A percentile compares a stretch with the other conserved stretches of the same genome.
Conservation (phyloP, 805 yeast genomes). For the Yamadazyma akitaensis region DNA sequence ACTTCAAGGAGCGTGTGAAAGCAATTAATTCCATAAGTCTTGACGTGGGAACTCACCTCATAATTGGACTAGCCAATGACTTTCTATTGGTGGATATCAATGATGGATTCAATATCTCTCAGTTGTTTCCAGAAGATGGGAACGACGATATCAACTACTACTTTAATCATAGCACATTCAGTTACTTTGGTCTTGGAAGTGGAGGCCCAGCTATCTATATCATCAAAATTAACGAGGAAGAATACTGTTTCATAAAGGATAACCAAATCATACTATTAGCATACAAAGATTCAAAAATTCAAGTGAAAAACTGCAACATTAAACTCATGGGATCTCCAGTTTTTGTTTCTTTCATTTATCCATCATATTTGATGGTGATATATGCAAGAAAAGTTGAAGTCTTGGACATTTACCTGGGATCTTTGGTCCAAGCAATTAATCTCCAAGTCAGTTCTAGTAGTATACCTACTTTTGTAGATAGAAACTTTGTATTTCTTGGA, state of each 20-base stretch:
- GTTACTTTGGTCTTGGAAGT: conserved; percentile 35
- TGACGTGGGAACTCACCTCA: conserved; percentile 13
- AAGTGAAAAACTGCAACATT: conserved; percentile 18
- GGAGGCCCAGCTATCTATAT: conserved; percentile 27
- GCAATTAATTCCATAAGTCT: conserved; percentile 15
- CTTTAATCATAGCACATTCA: conserved; percentile 25
- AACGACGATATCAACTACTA: conserved; percentile 16
- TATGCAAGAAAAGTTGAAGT: conserved; percentile 33
- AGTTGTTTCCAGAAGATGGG: neutral
- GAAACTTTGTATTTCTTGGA: conserved; percentile 18
- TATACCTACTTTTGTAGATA: conserved; percentile 9
- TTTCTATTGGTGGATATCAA: conserved; percentile 25
- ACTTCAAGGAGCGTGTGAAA: conserved; percentile 30
- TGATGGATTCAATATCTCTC: conserved; percentile 2
- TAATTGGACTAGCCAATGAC: conserved; percentile 25
- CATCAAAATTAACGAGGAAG: conserved; percentile 14
- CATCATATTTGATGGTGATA: conserved; percentile 31
- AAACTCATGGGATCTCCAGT: conserved; percentile 26
- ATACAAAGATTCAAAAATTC: conserved; percentile 7
- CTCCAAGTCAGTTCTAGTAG: conserved; percentile 28
- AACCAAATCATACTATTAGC: conserved; percentile 22
- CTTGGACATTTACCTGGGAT: conserved; percentile 33
- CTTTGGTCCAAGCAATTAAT: conserved; percentile 29
- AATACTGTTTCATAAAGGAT: conserved; percentile 31
- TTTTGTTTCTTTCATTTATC: conserved; percentile 24